phyloP scores from a whole-genome alignment of 306 rosid genomes.

The Hippophae gyantsensis region DNA sequence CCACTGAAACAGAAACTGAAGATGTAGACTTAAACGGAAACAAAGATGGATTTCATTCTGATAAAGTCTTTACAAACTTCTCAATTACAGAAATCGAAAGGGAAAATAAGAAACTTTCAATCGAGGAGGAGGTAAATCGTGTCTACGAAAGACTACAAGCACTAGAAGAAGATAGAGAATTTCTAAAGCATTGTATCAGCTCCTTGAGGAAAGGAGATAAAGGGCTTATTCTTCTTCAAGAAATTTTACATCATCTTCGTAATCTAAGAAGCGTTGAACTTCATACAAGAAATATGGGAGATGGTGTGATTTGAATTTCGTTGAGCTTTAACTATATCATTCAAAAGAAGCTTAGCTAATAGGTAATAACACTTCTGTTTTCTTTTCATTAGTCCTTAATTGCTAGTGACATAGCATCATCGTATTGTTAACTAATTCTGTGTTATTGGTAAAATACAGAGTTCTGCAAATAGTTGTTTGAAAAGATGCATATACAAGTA shows the following conservation, averaged over 20 bases:
- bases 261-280: slow-evolving; percentile 78
- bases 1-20: slow-evolving; percentile 43
- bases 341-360: slow-evolving; percentile 2
- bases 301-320: slow-evolving; percentile 23
- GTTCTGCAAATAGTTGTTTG: slow-evolving; percentile 22
- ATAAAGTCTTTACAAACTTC: slow-evolving; percentile 18
- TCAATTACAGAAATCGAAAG: slow-evolving; percentile 26
- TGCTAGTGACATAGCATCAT: background rate
- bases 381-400: background rate
- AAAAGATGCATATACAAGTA: slow-evolving; percentile 24
- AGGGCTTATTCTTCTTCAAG: slow-evolving; percentile 74
- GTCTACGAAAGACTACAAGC: slow-evolving; percentile 84
- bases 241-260: slow-evolving; percentile 89
- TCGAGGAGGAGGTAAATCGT: slow-evolving; percentile 60
- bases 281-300: slow-evolving; percentile 46
- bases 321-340: slow-evolving; percentile 11
- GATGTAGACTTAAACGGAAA: slow-evolving; percentile 48
- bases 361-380: slow-evolving; percentile 27
- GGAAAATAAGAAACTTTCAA: slow-evolving; percentile 40
- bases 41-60: slow-evolving; percentile 30
- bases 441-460: slow-evolving; percentile 26
- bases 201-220: slow-evolving; percentile 91
- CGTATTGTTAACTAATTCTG: slow-evolving; percentile 5
- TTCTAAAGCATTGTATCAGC: slow-evolving; percentile 77
- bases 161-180: slow-evolving; percentile 85